phyloP scores from a whole-genome alignment of 2,329 filamentous ascomycete genomes.

The Cladosporium sp. region DNA sequence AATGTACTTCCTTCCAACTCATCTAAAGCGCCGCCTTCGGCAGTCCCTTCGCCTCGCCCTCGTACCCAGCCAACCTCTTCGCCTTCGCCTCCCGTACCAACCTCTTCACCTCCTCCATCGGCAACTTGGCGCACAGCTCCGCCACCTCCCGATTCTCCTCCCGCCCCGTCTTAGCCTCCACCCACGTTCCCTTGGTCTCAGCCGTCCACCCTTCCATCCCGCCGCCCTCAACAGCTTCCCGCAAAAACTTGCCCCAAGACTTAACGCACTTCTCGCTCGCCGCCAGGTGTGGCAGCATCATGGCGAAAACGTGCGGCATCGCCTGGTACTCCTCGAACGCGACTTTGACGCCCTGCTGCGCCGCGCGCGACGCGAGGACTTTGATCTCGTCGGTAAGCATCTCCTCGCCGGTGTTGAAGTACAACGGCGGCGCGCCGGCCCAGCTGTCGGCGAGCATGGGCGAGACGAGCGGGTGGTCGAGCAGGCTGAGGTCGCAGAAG shows the following conservation, averaged over 20 bases:
- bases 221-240: slow-evolving; percentile 31
- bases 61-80: slow-evolving; percentile 33
- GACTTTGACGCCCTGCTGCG: slow-evolving; percentile 59
- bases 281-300: slow-evolving; percentile 42
- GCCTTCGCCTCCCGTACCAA: slow-evolving; percentile 34
- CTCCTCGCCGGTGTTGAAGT: slow-evolving; percentile 70
- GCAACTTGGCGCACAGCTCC: slow-evolving; percentile 24
- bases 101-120: slow-evolving; percentile 31
- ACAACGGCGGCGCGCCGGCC: slow-evolving; percentile 65
- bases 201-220: slow-evolving; percentile 27
- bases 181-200: slow-evolving; percentile 33
- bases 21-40: slow-evolving; percentile 34
- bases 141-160: slow-evolving; percentile 32
- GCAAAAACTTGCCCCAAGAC: slow-evolving; percentile 38
- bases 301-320: slow-evolving; percentile 72
- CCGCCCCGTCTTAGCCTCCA: slow-evolving; percentile 34
- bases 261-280: slow-evolving; percentile 38
- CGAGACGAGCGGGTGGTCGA: slow-evolving; percentile 67
- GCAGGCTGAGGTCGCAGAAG: slow-evolving; percentile 46
- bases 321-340: slow-evolving; percentile 72
- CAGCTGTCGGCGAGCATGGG: slow-evolving; percentile 61
- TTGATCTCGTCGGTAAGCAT: slow-evolving; percentile 67
- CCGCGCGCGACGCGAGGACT: slow-evolving; percentile 59
- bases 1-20: neutral
- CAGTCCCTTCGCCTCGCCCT: slow-evolving; percentile 36